These are phyloP conservation scores for Cutaneotrichosporon dermatis DNA, from an alignment of 1,284 basidiomycete species.

Conservation along the genomic window DNA sequence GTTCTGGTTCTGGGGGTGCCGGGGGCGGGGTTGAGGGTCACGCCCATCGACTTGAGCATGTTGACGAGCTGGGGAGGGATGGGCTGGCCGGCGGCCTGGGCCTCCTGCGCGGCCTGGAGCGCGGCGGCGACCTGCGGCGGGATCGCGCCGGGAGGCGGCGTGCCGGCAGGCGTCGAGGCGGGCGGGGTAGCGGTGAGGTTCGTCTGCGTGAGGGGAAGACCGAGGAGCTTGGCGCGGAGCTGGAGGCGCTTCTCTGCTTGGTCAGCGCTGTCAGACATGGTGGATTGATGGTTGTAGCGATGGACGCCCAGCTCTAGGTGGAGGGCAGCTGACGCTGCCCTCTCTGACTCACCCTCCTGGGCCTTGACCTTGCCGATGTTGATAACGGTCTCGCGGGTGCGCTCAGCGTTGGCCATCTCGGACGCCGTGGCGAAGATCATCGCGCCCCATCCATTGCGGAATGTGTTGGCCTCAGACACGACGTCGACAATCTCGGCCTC, in stretches of 20 bases:
- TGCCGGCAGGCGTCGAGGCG: not conserved
- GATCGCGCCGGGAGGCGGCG: not conserved
- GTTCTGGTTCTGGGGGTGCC: not conserved
- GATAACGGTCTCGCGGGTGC: constrained; percentile 73
- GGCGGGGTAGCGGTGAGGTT: not conserved
- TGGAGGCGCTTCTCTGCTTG: constrained; percentile 16
- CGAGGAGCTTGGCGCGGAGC: constrained; percentile 22
- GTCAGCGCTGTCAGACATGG: not conserved
- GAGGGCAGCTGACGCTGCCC: not conserved
- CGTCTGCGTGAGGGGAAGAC: constrained; percentile 14
- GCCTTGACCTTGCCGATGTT: constrained; percentile 62
- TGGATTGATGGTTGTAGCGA: too few relatives aligned
- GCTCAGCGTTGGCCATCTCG: constrained; percentile 57
- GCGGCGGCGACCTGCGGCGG: constrained; percentile 22
- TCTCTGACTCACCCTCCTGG: constrained; percentile 61
- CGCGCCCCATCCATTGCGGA: constrained; percentile 88
- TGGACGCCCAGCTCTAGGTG: too few relatives aligned
- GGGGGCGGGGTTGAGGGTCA: not conserved
- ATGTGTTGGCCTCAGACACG: constrained; percentile 89
- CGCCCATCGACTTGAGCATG: not conserved
- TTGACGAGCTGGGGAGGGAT: not conserved
- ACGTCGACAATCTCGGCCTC: constrained; percentile 96
- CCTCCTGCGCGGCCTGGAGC: not conserved
- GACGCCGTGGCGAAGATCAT: constrained; percentile 72
- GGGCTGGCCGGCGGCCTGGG: constrained; percentile 1